A percentile compares a stretch with the other conserved stretches of the same genome.
These are phyloP conservation scores for Trichoderma afroharzianum DNA, from an alignment of 2,329 filamentous ascomycete genomes.

Conservation along the genomic window DNA sequence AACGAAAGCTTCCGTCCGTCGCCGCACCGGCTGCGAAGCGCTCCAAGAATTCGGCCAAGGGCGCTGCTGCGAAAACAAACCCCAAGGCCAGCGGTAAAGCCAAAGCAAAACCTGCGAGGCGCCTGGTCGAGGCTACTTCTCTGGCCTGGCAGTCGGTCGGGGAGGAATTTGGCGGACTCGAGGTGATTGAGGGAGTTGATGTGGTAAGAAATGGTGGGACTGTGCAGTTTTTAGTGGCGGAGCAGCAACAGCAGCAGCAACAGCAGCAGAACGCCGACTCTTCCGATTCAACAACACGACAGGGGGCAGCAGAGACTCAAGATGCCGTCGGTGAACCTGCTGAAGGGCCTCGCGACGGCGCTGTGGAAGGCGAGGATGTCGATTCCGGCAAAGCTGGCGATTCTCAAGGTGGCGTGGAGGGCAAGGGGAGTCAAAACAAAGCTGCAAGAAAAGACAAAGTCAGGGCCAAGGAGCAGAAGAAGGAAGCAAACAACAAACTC, in stretches of 20 bases:
- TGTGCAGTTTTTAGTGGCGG: conserved; percentile 52
- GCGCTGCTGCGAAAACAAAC: conserved; percentile 13
- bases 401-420: conserved; percentile 31
- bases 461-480: conserved; percentile 24
- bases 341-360: conserved; percentile 58
- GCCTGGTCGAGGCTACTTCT: conserved; percentile 43
- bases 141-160: conserved; percentile 70
- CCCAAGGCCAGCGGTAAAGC: conserved; percentile 15
- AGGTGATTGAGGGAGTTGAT: conserved; percentile 89
- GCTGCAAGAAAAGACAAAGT: conserved; percentile 32
- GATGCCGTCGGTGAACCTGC: conserved; percentile 53
- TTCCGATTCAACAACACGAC: conserved; percentile 20
- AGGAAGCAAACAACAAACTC: conserved; percentile 30
- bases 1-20: conserved; percentile 37
- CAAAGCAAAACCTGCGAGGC: conserved; percentile 22
- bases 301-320: conserved; percentile 2
- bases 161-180: conserved; percentile 88
- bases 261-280: conserved; percentile 20
- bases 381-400: conserved; percentile 31
- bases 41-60: conserved; percentile 29
- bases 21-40: conserved; percentile 36
- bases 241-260: conserved; percentile 18
- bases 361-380: conserved; percentile 33
- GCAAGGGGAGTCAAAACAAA: conserved; percentile 28
- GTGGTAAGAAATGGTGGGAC: conserved; percentile 64